Evolutionary conservation across 208 protist species (phyloP), one percentile per base, ranked within the genome.

Genomic region (Strigomonas galati): DNA sequence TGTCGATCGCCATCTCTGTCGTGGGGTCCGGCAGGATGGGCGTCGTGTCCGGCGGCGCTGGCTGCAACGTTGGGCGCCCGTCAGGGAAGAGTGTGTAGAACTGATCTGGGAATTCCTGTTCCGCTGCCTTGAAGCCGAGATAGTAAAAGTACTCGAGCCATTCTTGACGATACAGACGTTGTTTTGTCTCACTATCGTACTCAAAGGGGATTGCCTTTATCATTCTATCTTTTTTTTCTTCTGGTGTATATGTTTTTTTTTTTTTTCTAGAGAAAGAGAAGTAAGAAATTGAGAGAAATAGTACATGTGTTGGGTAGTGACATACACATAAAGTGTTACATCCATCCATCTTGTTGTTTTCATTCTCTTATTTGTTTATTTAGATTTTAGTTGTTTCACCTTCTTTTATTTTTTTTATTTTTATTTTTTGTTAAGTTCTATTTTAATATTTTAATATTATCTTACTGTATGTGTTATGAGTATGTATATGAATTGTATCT

Each of bases 81-180:
- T 67, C 19, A 27, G 84, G 81, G 52, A 83, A 89, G 40, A 92
- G 74, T 4, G 80, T 67, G 46, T 67, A 65, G 49, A 85, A 95
- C 67, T 93, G 73, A 3, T 51, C 82, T 0, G 86, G 86, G 65
- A 82, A 74, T 32, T 91, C 72, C 15, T 67, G 65, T 62, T 70
- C 60, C 2, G 89, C 89, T 3, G 71, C 53, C 6, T 88, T 81
- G 28, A 49, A 83, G 23, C 89, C 89, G 63, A 95, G 87, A 65
- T 76, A 92, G 71, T 93, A 72, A 35, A 95, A 92, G 72, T 93
- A 86, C 43, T 95, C 82, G 0, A 93, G 78, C 87, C 89, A 95
- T 49, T 95, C 89, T 51, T 95, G 89, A 12, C 81, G 82, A 63
- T 95, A 95, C 17, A 93, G 67, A 5, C 89, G 72, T 54, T 94